Percentiles rank a stretch among this genome's conserved stretches.
Evolutionary conservation across 2,329 filamentous ascomycete species (phyloP).

Genomic region (Fusarium odoratissimum): DNA sequence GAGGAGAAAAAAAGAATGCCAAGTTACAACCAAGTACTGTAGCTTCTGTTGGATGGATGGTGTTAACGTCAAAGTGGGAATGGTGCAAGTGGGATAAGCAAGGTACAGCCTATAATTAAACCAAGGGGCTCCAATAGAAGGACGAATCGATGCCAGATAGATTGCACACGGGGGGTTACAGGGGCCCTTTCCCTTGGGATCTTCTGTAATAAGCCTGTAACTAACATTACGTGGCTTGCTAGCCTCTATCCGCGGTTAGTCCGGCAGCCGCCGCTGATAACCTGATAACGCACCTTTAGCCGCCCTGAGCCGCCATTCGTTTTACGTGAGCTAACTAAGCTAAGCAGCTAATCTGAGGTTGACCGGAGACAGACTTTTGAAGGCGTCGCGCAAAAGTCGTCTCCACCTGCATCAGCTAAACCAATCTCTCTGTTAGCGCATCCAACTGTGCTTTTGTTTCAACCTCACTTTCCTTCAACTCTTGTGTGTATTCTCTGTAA

Average conservation of each 20-base stretch:
- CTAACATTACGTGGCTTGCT: slow-evolving; percentile 33
- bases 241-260: slow-evolving; percentile 15
- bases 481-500: background rate
- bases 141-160: slow-evolving; percentile 29
- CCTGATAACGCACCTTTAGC: slow-evolving; percentile 22
- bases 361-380: slow-evolving; percentile 14
- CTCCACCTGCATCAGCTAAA: slow-evolving; percentile 31
- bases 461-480: background rate
- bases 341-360: background rate
- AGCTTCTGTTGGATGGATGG: slow-evolving; percentile 15
- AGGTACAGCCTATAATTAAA: slow-evolving; percentile 38
- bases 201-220: slow-evolving; percentile 23
- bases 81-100: slow-evolving; percentile 26
- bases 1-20: slow-evolving; percentile 18
- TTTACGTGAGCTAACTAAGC: background rate
- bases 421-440: slow-evolving; percentile 35
- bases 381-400: slow-evolving; percentile 24
- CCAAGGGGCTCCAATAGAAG: slow-evolving; percentile 33
- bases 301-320: slow-evolving; percentile 10
- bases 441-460: slow-evolving; percentile 15
- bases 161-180: slow-evolving; percentile 29
- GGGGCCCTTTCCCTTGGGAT: slow-evolving; percentile 11
- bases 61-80: slow-evolving; percentile 29
- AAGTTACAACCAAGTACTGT: slow-evolving; percentile 20
- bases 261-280: slow-evolving; percentile 32